Evolutionary conservation across 495 filamentous ascomycete species (phyloP), one percentile per base, ranked within the genome.

Genomic region (Penicillium macrosclerotiorum): DNA sequence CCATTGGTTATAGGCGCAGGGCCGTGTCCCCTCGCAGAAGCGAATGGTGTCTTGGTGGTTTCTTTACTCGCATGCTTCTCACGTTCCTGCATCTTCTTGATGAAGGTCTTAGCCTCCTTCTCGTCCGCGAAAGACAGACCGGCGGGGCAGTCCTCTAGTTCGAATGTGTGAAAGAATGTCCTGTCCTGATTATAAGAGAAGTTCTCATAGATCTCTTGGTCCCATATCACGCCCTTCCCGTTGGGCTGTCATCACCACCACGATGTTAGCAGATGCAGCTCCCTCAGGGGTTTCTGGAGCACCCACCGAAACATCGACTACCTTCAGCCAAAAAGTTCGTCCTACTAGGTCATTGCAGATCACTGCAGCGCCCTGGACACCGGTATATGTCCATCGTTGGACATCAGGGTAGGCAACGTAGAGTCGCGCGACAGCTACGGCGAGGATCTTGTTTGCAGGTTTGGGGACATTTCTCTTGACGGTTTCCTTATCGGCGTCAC

Each of bases 131-230:
- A 98, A 2, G 89, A 95, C 38, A 98, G 72, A 2, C 86, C 93
- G 9, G 89, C 93, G 45, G 92, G 72, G 59, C 89, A 95, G 24
- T 90, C 81, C 62, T 97, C 90, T 34, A 95, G 80, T 68, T 97
- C 93, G 60, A 98, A 97, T 4, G 89, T 88, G 63, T 97, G 91
- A 69, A 98, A 97, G 65, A 96, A 98, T 24, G 86, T 89, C 37
- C 93, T 85, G 63, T 98, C 94, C 57, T 93, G 89, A 62, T 96
- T 93, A 69, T 97, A 98, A 27, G 76, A 77, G 73, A 95, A 97
- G 34, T 82, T 85, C 41, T 98, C 90, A 64, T 91, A 97, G 54
- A 97, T 85, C 65, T 98, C 93, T 69, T 96, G 90, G 61, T 98
- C 93, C 93, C 93, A 98, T 54, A 98, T 85, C 19, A 98, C 94